Conservation (phyloP, 495 filamentous ascomycete genomes). For the Neurospora sp. region DNA sequence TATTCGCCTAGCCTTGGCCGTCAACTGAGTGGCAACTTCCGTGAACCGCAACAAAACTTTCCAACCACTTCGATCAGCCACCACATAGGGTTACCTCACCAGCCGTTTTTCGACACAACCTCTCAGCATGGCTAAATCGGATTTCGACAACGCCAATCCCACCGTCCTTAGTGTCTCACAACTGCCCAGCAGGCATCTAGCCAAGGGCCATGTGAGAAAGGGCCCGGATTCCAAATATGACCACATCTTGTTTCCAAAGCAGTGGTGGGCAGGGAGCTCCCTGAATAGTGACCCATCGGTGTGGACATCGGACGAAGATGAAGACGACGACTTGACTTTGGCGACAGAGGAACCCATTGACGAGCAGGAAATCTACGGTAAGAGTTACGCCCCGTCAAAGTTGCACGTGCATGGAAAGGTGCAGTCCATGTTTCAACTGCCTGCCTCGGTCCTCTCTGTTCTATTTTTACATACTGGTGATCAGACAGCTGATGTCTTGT, state of each 20-base stretch:
- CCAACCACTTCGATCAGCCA: background rate
- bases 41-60: background rate
- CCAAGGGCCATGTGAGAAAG: slow-evolving; percentile 20
- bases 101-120: background rate
- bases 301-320: slow-evolving; percentile 28
- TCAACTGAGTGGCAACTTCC: background rate
- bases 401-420: background rate
- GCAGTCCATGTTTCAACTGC: background rate
- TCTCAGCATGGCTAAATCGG: slow-evolving; percentile 13
- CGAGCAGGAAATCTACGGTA: slow-evolving; percentile 93
- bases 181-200: slow-evolving; percentile 59
- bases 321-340: slow-evolving; percentile 49
- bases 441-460: background rate
- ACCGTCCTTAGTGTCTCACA: slow-evolving; percentile 85
- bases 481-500: slow-evolving; percentile 30
- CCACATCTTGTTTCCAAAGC: slow-evolving; percentile 21
- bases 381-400: slow-evolving; percentile 8
- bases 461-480: slow-evolving; percentile 11
- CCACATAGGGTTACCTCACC: background rate
- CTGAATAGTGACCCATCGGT: slow-evolving; percentile 4
- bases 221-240: slow-evolving; percentile 27
- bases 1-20: background rate
- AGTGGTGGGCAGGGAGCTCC: slow-evolving; percentile 18
- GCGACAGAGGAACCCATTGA: slow-evolving; percentile 72
- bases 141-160: slow-evolving; percentile 81